Conservation (phyloP, 2,329 filamentous ascomycete genomes). For the Tolypocladium tundrense region DNA sequence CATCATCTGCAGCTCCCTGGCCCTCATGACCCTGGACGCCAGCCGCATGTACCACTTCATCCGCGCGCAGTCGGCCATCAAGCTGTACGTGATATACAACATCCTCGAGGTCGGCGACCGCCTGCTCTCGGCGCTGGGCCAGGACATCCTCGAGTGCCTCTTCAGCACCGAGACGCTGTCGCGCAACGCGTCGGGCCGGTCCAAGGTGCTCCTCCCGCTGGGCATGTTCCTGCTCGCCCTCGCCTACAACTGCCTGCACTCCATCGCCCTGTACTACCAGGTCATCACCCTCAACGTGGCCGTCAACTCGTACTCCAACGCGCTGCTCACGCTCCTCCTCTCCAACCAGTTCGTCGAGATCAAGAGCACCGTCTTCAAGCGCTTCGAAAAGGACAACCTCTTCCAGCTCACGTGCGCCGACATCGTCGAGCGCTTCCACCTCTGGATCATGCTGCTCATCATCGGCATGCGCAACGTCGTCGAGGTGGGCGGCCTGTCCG, state of each 20-base stretch:
- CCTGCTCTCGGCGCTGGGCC: slow-evolving; percentile 79
- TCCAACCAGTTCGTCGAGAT: slow-evolving; percentile 99
- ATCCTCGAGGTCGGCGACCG: slow-evolving; percentile 89
- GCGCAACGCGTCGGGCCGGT: slow-evolving; percentile 75
- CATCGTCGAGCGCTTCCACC: slow-evolving; percentile 91
- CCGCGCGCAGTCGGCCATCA: slow-evolving; percentile 90
- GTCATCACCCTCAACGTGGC: slow-evolving; percentile 97
- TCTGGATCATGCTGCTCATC: slow-evolving; percentile 95
- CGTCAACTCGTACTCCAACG: slow-evolving; percentile 97
- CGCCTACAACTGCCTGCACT: slow-evolving; percentile 78
- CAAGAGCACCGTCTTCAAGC: slow-evolving; percentile 97
- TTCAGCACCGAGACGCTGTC: slow-evolving; percentile 91
- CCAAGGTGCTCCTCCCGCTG: slow-evolving; percentile 78
- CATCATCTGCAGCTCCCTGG: slow-evolving; percentile 74
- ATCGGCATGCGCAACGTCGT: slow-evolving; percentile 95
- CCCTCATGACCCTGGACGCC: slow-evolving; percentile 85
- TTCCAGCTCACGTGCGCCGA: slow-evolving; percentile 96
- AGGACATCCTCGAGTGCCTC: slow-evolving; percentile 91
- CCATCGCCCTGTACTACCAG: slow-evolving; percentile 86
- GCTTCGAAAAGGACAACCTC: slow-evolving; percentile 93
- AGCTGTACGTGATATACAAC: slow-evolving; percentile 98
- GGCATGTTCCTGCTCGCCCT: slow-evolving; percentile 86
- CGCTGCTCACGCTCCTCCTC: slow-evolving; percentile 79
- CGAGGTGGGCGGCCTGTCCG: slow-evolving; percentile 77
- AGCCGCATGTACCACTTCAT: slow-evolving; percentile 98